Evolutionary conservation across 164 flowering plant genomes (phyloP), one percentile per base, ranked within the genome.

Genomic region (Nymphaea colorata): DNA sequence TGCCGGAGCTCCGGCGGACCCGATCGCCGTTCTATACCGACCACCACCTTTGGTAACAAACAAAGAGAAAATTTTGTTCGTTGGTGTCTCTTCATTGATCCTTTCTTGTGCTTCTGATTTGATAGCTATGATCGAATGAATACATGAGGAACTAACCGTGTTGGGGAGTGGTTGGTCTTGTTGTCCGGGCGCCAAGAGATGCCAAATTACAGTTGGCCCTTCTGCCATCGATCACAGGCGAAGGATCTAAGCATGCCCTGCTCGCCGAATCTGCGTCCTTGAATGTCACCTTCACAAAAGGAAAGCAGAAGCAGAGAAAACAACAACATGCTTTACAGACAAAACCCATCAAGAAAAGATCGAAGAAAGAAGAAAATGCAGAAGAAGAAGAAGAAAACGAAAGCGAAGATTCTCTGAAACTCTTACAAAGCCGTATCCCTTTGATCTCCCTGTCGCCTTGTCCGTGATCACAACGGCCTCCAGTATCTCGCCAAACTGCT

Each of bases 201-300:
- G 90, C 90, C 62, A 86, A 85, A 77, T 86, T 84, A 77, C 88
- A 86, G 68, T 86, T 86, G 42, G 90, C 85, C 51, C 87, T 81
- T 62, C 88, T 78, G 63, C 91, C 91, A 70, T 86, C 88, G 62
- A 86, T 86, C 36, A 84, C 82, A 25, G 91, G 91, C 43, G 86
- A 78, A 55, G 87, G 85, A 69, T 86, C 82, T 65, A 76, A 76
- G 70, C 90, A 86, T 25, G 90, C 88, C 70, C 87, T 80, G 74
- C 70, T 75, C 44, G 90, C 90, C 25, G 87, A 71, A 44, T 80
- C 86, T 64, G 85, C 82, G 72, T 86, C 88, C 76, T 79, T 83
- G 68, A 84, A 86, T 42, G 88, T 84, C 44, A 84, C 86, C 88
- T 86, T 41, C 11, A 42, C 6, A 55, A 36, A 25, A 25, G 36